These are phyloP conservation scores for Blastobotrys malaysiensis DNA, from an alignment of 1,139 yeast species.

Conservation along the genomic window DNA sequence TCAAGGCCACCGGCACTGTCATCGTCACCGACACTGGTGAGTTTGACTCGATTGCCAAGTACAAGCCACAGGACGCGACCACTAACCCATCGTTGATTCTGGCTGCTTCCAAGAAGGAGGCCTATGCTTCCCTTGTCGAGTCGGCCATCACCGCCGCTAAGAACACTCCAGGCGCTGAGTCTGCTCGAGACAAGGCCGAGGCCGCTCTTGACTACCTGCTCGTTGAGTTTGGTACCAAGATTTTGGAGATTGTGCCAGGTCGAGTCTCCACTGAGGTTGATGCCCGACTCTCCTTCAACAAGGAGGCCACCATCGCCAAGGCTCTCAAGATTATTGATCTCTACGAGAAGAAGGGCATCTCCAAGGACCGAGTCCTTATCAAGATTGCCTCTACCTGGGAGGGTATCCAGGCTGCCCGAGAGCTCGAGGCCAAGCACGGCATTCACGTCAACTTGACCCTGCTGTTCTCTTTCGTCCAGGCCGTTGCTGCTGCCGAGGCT, in stretches of 20 bases:
- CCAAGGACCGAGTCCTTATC: conserved; percentile 85
- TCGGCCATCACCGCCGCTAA: conserved; percentile 86
- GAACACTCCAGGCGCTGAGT: conserved; percentile 42
- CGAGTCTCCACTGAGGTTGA: conserved; percentile 99
- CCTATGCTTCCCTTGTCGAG: conserved; percentile 85
- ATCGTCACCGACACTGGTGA: conserved; percentile 99
- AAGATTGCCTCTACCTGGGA: conserved; percentile 98
- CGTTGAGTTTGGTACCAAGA: conserved; percentile 94
- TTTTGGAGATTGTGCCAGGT: conserved; percentile 94
- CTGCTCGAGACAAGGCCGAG: conserved; percentile 58
- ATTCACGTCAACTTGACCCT: conserved; percentile 95
- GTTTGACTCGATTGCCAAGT: conserved; percentile 93
- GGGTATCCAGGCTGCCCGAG: conserved; percentile 98
- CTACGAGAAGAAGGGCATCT: conserved; percentile 77
- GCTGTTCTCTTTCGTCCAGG: conserved; percentile 92
- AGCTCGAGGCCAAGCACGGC: conserved; percentile 83
- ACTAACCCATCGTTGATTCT: conserved; percentile 97
- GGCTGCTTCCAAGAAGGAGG: conserved; percentile 90
- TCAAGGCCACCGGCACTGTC: conserved; percentile 91
- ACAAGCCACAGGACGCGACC: conserved; percentile 98
- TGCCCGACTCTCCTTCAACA: conserved; percentile 94
- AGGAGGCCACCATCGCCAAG: conserved; percentile 86
- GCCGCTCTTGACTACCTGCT: conserved; percentile 86
- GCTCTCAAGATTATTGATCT: conserved; percentile 82
- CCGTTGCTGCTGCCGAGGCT: conserved; percentile 99